phyloP scores from a whole-genome alignment of 1,284 basidiomycete species.

The Rhodofomes roseus region DNA sequence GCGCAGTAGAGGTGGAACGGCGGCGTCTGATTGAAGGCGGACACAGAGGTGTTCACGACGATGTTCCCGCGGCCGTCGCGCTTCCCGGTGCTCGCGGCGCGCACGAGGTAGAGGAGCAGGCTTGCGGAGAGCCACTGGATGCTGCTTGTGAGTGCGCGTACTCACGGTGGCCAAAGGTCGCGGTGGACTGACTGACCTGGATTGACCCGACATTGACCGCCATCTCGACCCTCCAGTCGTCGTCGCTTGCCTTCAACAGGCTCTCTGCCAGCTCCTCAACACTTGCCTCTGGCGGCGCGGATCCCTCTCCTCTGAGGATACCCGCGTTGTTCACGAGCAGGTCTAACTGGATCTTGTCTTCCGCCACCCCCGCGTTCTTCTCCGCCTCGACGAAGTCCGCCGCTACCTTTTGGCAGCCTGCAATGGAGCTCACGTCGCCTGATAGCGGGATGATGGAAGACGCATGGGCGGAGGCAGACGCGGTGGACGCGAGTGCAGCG shows the following conservation, averaged over 20 bases:
- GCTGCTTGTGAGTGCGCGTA: neutral
- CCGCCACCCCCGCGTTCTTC: constrained; percentile 7
- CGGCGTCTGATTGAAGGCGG: constrained; percentile 14
- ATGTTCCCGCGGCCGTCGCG: constrained; percentile 16
- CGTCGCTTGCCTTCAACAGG: constrained; percentile 14
- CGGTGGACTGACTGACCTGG: constrained; percentile 10
- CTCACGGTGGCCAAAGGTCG: neutral
- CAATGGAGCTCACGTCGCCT: constrained; percentile 16
- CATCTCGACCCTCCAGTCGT: constrained; percentile 15
- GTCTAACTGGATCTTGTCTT: constrained; percentile 10
- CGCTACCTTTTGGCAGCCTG: constrained; percentile 12
- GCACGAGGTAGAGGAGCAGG: constrained; percentile 17
- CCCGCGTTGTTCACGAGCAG: constrained; percentile 19
- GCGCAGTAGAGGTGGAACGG: constrained; percentile 15
- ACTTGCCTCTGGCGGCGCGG: constrained; percentile 9
- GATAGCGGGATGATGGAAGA: constrained; percentile 13
- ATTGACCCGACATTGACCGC: constrained; percentile 15
- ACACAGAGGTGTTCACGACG: constrained; percentile 19
- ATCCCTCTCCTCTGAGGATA: constrained; percentile 8
- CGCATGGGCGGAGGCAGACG: neutral
- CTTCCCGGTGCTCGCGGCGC: constrained; percentile 10
- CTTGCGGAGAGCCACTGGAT: constrained; percentile 18
- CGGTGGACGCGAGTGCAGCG: constrained; percentile 5
- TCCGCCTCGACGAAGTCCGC: constrained; percentile 12
- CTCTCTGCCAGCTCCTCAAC: constrained; percentile 11